A percentile compares a stretch with the other conserved stretches of the same genome.
Conservation (phyloP, 805 yeast genomes). For the Ogataea paraovalis region DNA sequence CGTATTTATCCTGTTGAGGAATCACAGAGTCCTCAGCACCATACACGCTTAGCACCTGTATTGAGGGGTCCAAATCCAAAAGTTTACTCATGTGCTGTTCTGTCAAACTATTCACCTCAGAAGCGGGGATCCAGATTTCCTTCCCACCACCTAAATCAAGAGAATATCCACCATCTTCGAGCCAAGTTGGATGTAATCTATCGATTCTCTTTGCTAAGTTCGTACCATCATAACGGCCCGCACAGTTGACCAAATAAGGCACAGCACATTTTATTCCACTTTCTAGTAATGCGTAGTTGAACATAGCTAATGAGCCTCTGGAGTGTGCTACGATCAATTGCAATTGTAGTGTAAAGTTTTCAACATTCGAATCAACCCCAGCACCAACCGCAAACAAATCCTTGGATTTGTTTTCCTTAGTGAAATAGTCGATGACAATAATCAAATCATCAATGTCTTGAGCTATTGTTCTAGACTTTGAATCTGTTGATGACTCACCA, state of each 20-base stretch:
- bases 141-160: slow-evolving; percentile 48
- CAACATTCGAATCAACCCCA: too few relatives aligned
- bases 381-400: slow-evolving; percentile 3
- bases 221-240: slow-evolving; percentile 60
- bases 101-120: slow-evolving; percentile 51
- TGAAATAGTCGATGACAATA: slow-evolving; percentile 36
- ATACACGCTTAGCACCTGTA: slow-evolving; percentile 62
- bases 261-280: too few relatives aligned
- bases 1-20: slow-evolving; percentile 58
- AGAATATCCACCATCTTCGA: slow-evolving; percentile 36
- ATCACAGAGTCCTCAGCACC: slow-evolving; percentile 67
- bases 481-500: slow-evolving; percentile 63
- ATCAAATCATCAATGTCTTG: slow-evolving; percentile 71
- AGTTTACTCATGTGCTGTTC: slow-evolving; percentile 42
- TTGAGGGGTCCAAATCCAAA: slow-evolving; percentile 38
- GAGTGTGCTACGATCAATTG: slow-evolving; percentile 73
- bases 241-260: slow-evolving; percentile 66
- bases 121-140: slow-evolving; percentile 38
- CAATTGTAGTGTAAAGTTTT: slow-evolving; percentile 42
- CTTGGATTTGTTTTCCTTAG: slow-evolving; percentile 6
- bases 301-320: slow-evolving; percentile 73
- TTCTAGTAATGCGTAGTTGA: slow-evolving; percentile 54
- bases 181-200: slow-evolving; percentile 35
- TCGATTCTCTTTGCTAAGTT: slow-evolving; percentile 41
- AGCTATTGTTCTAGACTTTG: slow-evolving; percentile 53